Evolutionary conservation across 2,329 filamentous ascomycete species (phyloP), one percentile per base, ranked within the genome.

Genomic region (Fusarium begoniae): DNA sequence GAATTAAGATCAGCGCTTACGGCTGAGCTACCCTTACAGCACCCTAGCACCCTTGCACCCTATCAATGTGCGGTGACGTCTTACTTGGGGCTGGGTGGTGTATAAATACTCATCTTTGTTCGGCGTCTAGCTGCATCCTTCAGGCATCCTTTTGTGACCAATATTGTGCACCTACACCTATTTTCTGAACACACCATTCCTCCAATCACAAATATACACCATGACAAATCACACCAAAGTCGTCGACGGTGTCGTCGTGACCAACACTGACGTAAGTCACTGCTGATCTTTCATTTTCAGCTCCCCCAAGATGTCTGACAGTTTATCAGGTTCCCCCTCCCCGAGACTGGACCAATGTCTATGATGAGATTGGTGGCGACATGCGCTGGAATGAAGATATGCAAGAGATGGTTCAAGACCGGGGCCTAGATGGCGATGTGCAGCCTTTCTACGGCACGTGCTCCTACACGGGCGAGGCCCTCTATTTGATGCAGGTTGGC

Each of bases 161-260:
- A 17, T n/a, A 17, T n/a, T n/a, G 26, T 28, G 20, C 14, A 17
- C 28, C 7, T 12, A 30, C 20, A n/a, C 14, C 28, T 6, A 26
- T 6, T 26, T 26, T 26, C 26, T 26, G 14, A n/a, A 30, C 18
- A 2, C 20, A 2, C 20, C 45, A 48, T 22, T 3, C 0, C 14
- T 30, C 9, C 14, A 12, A 4, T 0, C 10, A n/a, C 45, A 2
- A 11, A 17, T 17, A 17, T n/a, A 0, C 28, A 18, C 1, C 20
- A 50, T 50, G 28, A 1, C 4, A 2, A 17, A 30, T 17, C 47
- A n/a, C 26, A 50, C 28, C 5, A 50, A 50, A 30, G 4, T 30
- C 7, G 7, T 50, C 3, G 20, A 48, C 14, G 45, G 45, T 0
- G 22, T 30, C 3, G 28, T 30, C 7, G 47, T 50, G 10, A 50